Evolutionary conservation across 441 rosid genomes (phyloP).

Genomic region (Macaranga tanarius): DNA sequence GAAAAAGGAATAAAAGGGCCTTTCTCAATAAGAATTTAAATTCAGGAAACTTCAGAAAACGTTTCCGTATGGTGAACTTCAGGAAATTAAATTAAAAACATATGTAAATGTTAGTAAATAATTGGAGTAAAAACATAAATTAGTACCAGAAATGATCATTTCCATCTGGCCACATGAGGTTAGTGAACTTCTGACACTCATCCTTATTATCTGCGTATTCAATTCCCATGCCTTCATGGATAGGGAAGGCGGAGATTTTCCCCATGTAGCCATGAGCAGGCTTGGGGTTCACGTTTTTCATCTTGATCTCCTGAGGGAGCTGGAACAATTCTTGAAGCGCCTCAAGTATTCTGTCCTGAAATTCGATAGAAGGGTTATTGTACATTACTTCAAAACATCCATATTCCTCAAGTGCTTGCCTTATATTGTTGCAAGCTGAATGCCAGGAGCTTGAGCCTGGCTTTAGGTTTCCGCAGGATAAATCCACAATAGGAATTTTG

Average conservation of each 20-base stretch:
- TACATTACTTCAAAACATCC: slow-evolving; percentile 54
- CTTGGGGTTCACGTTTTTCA: slow-evolving; percentile 47
- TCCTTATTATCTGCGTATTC: slow-evolving; percentile 41
- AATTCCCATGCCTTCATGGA: slow-evolving; percentile 62
- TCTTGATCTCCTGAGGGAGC: slow-evolving; percentile 57
- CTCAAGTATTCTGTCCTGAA: slow-evolving; percentile 36
- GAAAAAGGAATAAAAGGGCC: not conserved
- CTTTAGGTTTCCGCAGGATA: slow-evolving; percentile 40
- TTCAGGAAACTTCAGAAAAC: not conserved
- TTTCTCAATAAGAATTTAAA: too few species aligned
- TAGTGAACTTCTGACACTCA: slow-evolving; percentile 48
- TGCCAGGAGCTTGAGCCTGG: slow-evolving; percentile 49
- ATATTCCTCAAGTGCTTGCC: slow-evolving; percentile 47
- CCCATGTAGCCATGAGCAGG: slow-evolving; percentile 56
- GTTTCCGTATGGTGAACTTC: too few species aligned
- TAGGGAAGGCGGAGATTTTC: slow-evolving; percentile 42
- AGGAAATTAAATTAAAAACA: too few species aligned
- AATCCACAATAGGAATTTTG: slow-evolving; percentile 39
- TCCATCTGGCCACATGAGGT: slow-evolving; percentile 67
- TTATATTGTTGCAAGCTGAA: slow-evolving; percentile 39
- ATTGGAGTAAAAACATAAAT: not conserved
- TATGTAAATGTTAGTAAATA: not conserved
- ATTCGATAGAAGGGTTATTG: slow-evolving; percentile 31
- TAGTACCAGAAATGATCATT: slow-evolving; percentile 55
- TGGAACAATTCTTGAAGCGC: slow-evolving; percentile 43